Percentiles rank a stretch among this genome's conserved stretches.
Evolutionary conservation across 495 filamentous ascomycete genomes (phyloP).

Genomic region (Xylaria palmicola): DNA sequence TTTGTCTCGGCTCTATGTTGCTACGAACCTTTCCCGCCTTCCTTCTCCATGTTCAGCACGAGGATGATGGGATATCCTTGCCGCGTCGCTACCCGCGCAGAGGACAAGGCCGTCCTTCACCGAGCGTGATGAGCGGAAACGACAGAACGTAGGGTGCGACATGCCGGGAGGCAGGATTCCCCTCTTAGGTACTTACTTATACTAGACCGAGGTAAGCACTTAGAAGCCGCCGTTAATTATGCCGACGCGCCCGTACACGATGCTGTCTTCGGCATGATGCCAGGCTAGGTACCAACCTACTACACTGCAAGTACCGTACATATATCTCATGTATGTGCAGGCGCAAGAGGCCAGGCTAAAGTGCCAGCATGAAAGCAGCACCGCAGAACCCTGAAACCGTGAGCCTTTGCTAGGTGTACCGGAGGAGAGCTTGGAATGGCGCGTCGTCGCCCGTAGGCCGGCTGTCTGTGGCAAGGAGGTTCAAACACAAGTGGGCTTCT

Average conservation of each 20-base stretch:
- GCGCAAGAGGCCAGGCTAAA: too few relatives aligned
- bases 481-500: too few relatives aligned
- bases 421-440: too few relatives aligned
- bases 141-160: neutral
- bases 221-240: neutral
- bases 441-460: too few relatives aligned
- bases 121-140: too few relatives aligned
- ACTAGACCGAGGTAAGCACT: neutral
- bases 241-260: neutral
- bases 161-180: neutral
- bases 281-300: too few relatives aligned
- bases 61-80: neutral
- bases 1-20: slow-evolving; percentile 10
- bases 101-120: too few relatives aligned
- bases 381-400: too few relatives aligned
- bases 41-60: neutral
- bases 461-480: too few relatives aligned
- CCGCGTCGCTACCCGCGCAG: too few relatives aligned
- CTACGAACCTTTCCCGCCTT: neutral
- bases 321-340: neutral
- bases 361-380: too few relatives aligned
- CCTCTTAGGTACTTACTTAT: neutral
- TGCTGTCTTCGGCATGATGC: neutral
- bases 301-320: neutral
- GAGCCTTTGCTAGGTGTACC: too few relatives aligned